Conservation (phyloP, 2,329 filamentous ascomycete species). For the Phialophora tarda region DNA sequence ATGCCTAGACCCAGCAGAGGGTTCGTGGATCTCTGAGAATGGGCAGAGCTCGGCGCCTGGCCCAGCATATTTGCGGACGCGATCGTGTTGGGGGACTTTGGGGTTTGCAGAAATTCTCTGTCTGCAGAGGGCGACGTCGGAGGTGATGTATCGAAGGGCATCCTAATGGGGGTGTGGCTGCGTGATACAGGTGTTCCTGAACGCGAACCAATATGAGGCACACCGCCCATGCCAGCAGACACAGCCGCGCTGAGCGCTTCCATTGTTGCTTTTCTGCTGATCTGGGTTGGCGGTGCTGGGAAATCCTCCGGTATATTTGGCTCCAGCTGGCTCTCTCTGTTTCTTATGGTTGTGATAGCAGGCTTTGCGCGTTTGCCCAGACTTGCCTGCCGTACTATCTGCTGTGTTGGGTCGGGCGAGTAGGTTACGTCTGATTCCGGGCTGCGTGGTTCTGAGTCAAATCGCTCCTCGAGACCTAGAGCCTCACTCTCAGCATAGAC, state of each 20-base stretch:
- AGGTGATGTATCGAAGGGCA: slow-evolving; percentile 35
- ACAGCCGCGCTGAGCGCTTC: slow-evolving; percentile 36
- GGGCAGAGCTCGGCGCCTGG: slow-evolving; percentile 19
- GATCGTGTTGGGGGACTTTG: slow-evolving; percentile 30
- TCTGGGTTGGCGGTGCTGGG: slow-evolving; percentile 11
- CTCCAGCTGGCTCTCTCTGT: slow-evolving; percentile 38
- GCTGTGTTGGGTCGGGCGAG: slow-evolving; percentile 32
- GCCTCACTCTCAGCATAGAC: slow-evolving; percentile 35
- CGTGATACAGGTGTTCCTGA: slow-evolving; percentile 26
- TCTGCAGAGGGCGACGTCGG: slow-evolving; percentile 31
- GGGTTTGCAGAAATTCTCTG: slow-evolving; percentile 33
- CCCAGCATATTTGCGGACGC: slow-evolving; percentile 26
- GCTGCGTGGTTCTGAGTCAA: slow-evolving; percentile 13
- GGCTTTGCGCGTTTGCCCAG: slow-evolving; percentile 51
- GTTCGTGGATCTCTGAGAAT: slow-evolving; percentile 34
- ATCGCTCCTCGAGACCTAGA: slow-evolving; percentile 28
- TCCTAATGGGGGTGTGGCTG: slow-evolving; percentile 32
- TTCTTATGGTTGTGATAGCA: slow-evolving; percentile 49
- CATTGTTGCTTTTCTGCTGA: slow-evolving; percentile 33
- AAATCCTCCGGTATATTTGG: slow-evolving; percentile 32
- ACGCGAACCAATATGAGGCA: slow-evolving; percentile 10
- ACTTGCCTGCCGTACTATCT: slow-evolving; percentile 50
- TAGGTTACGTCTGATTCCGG: slow-evolving; percentile 11
- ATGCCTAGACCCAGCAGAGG: slow-evolving; percentile 33
- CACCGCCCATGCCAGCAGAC: slow-evolving; percentile 29